Conservation (phyloP, 495 filamentous ascomycete genomes). For the Hypoxylon lienhwacheense region DNA sequence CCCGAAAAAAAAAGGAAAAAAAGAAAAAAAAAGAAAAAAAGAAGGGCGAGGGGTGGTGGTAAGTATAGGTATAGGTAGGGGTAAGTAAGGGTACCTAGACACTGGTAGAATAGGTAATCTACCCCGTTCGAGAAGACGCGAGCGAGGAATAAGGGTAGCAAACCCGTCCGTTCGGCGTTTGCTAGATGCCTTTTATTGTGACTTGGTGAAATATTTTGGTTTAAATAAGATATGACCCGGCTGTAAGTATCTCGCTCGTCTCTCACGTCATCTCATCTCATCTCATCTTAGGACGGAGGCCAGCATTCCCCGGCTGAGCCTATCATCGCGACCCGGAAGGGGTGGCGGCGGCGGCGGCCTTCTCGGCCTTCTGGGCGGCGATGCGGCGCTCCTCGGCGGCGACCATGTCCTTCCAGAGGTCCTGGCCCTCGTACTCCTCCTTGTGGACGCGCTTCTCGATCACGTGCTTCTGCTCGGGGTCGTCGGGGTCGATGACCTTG, state of each 20-base stretch:
- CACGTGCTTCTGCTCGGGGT: slow-evolving; percentile 70
- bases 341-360: not conserved
- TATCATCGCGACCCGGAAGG: not conserved
- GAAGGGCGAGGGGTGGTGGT: not conserved
- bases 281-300: no score
- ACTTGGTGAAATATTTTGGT: no score
- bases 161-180: no score
- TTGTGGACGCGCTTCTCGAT: slow-evolving; percentile 72
- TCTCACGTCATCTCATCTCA: not conserved
- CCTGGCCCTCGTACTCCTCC: slow-evolving; percentile 75
- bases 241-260: no score
- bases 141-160: no score
- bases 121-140: no score
- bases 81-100: no score
- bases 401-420: slow-evolving; percentile 91
- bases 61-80: no score
- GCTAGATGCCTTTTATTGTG: no score
- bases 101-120: no score
- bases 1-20: slow-evolving; percentile 12
- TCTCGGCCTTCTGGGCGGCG: slow-evolving; percentile 57
- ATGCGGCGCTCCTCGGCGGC: slow-evolving; percentile 72
- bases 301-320: not conserved
- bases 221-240: no score
- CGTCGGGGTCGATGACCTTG: slow-evolving; percentile 69
- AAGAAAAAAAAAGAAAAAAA: slow-evolving; percentile 4